phyloP scores from a whole-genome alignment of 352 stramenopile species.

The Globisporangium viniferum region DNA sequence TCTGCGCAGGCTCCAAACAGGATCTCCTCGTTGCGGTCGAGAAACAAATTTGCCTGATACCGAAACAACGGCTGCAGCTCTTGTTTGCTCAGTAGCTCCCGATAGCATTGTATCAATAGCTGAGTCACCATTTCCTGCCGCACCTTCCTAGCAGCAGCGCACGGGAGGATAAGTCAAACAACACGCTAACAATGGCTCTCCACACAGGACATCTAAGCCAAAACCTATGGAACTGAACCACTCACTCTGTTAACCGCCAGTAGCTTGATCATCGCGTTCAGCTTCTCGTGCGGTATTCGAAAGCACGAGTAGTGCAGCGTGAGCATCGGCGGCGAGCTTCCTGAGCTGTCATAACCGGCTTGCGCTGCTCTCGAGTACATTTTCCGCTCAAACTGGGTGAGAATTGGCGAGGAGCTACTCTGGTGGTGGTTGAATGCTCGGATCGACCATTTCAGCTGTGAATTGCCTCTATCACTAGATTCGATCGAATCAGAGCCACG shows the following conservation, averaged over 20 bases:
- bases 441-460: conserved; percentile 14
- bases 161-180: background rate
- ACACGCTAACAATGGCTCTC: background rate
- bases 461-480: background rate
- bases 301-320: conserved; percentile 23
- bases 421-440: conserved; percentile 22
- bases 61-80: conserved; percentile 5
- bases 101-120: conserved; percentile 14
- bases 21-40: conserved; percentile 13
- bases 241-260: conserved; percentile 8
- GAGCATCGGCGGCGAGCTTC: conserved; percentile 6
- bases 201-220: no score
- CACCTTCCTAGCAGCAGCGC: conserved; percentile 4
- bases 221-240: background rate
- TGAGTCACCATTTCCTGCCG: background rate
- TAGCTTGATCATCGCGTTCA: conserved; percentile 20
- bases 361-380: conserved; percentile 20
- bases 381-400: conserved; percentile 9
- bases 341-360: conserved; percentile 13
- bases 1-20: conserved; percentile 7
- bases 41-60: conserved; percentile 13
- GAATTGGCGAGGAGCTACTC: background rate
- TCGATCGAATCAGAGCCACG: background rate
- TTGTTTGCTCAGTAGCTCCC: conserved; percentile 1
- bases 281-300: conserved; percentile 15